These are phyloP conservation scores for Leptosphaerulina australis DNA, from an alignment of 2,329 filamentous ascomycete species.

Conservation along the genomic window DNA sequence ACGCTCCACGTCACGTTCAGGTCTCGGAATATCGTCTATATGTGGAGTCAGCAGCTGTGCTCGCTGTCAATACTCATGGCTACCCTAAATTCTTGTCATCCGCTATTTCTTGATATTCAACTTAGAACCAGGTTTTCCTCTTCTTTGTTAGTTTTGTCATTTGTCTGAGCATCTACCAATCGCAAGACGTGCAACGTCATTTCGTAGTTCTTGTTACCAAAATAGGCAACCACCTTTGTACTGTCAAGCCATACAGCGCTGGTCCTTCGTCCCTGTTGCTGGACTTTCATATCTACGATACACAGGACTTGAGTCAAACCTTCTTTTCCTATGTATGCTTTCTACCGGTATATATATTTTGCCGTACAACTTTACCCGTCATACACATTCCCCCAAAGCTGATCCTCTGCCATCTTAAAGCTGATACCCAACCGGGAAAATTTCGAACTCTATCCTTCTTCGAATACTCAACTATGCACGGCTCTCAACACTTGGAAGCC, in stretches of 20 bases:
- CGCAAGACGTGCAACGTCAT: slow-evolving; percentile 35
- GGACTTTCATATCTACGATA: neutral
- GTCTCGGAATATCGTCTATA: slow-evolving; percentile 18
- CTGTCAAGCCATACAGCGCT: neutral
- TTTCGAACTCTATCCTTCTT: slow-evolving; percentile 7
- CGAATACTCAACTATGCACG: slow-evolving; percentile 7
- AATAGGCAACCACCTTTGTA: slow-evolving; percentile 33
- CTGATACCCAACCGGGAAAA: slow-evolving; percentile 6
- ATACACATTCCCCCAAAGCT: slow-evolving; percentile 25
- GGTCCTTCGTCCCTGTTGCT: neutral
- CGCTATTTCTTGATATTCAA: slow-evolving; percentile 8
- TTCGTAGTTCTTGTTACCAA: slow-evolving; percentile 36
- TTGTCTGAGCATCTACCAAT: slow-evolving; percentile 11
- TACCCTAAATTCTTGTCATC: slow-evolving; percentile 1
- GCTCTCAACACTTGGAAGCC: neutral
- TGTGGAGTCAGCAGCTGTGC: slow-evolving; percentile 13
- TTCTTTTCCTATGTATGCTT: slow-evolving; percentile 2
- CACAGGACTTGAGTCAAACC: neutral
- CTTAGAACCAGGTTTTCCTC: slow-evolving; percentile 5
- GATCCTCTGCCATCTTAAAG: slow-evolving; percentile 11
- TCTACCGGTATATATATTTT: slow-evolving; percentile 8
- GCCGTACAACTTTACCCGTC: slow-evolving; percentile 14
- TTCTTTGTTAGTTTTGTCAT: slow-evolving; percentile 13
- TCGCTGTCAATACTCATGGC: slow-evolving; percentile 3
- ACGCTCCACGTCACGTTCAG: slow-evolving; percentile 16